A percentile compares a stretch with the other conserved stretches of the same genome.
Evolutionary conservation across 2,329 filamentous ascomycete species (phyloP).

Genomic region (Trichoderma brevicompactum): DNA sequence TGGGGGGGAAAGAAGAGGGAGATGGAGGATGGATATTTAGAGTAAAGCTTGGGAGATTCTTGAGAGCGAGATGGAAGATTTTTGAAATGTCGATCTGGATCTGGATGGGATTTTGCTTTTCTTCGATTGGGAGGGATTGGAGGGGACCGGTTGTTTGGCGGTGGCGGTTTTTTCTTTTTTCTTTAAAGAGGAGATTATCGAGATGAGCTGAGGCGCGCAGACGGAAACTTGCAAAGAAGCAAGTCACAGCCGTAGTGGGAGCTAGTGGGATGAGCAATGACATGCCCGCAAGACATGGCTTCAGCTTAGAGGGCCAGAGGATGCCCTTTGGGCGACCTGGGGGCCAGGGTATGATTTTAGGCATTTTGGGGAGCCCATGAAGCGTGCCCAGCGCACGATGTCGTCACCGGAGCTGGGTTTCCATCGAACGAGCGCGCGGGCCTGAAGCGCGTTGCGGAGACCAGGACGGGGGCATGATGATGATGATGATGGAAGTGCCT

Average conservation of each 20-base stretch:
- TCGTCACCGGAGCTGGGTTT: constrained; percentile 21
- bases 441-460: constrained; percentile 20
- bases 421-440: background rate
- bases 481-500: background rate
- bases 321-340: background rate
- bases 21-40: background rate
- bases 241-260: no score
- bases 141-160: background rate
- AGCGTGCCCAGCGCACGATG: constrained; percentile 19
- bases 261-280: constrained; percentile 7
- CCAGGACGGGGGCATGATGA: background rate
- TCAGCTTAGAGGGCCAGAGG: background rate
- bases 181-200: background rate
- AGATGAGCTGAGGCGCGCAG: background rate
- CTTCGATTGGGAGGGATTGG: background rate
- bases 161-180: background rate
- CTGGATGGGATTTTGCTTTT: constrained; percentile 4
- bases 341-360: background rate
- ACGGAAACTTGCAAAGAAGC: no score
- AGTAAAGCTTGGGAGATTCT: no score
- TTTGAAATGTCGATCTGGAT: constrained; percentile 10
- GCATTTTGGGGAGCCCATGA: background rate
- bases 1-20: no score
- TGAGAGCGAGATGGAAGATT: background rate
- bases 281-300: constrained; percentile 6